Base-by-base conservation (phyloP, 441 rosid species). In the Dalechampia spathulata region DNA sequence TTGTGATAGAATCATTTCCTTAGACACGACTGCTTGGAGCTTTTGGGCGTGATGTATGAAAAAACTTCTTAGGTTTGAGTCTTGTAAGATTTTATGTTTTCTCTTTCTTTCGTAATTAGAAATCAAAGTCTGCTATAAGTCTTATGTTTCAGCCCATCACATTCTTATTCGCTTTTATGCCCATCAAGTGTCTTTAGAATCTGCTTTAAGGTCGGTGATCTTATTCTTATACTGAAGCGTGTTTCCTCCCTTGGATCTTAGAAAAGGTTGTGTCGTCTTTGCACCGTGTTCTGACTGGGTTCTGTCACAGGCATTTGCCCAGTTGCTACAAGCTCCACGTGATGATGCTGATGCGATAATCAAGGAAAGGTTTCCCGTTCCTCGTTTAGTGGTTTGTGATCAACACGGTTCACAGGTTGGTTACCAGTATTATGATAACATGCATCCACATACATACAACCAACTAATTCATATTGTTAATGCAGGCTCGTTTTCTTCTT, bases 401-500 rank as follows among this genome's bases (percentile, higher is more conserved):
- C 98, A 91, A 72, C 83, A 88, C 67, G 93, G 96, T 56, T 91
- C 98, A 39, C 98, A 88, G 98, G 96, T 88, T 60, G 46, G 1
- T 41, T 47, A 16, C 17, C 16, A n/a, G n/a, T n/a, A n/a, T n/a
- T n/a, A n/a, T n/a, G n/a, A n/a, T n/a, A n/a, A n/a, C n/a, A n/a
- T n/a, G n/a, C n/a, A n/a, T n/a, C n/a, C n/a, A n/a, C n/a, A n/a
- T n/a, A n/a, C n/a, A n/a, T n/a, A n/a, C n/a, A n/a, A n/a, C n/a
- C n/a, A n/a, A n/a, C n/a, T n/a, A n/a, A 40, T 37, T 19, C n/a
- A 28, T 30, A 32, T 6, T 17, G 19, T 21, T 32, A 19, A 13
- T 51, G 63, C 86, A 91, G 98, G 98, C 96, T 4, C 86, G 98
- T 44, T 92, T 86, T 59, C 94, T 92, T 63, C 72, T 92, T 58